Percentiles rank a stretch among this genome's conserved stretches.
Conservation (phyloP, 2,329 filamentous ascomycete species). For the Tolypocladium pustulatum region DNA sequence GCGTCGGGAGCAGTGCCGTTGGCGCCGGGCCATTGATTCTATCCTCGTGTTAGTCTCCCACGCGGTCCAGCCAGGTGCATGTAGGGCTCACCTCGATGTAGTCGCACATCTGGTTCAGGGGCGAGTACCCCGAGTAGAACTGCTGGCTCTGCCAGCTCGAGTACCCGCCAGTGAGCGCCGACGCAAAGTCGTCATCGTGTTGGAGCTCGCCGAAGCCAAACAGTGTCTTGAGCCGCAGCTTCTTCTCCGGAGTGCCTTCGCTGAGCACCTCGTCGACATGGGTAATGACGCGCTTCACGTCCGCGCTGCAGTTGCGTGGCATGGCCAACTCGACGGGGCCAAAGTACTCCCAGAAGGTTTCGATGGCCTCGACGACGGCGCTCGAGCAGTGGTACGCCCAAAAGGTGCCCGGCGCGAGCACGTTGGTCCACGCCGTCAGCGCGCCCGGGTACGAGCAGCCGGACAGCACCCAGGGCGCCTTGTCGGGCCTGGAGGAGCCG, state of each 20-base stretch:
- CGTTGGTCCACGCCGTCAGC: conserved; percentile 62
- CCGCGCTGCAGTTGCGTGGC: conserved; percentile 49
- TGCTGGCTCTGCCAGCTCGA: conserved; percentile 25
- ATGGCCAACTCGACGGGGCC: conserved; percentile 32
- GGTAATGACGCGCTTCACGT: conserved; percentile 43
- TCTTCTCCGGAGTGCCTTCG: conserved; percentile 16
- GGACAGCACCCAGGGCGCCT: conserved; percentile 62
- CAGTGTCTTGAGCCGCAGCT: conserved; percentile 29
- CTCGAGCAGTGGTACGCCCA: conserved; percentile 69
- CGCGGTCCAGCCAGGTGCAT: not conserved
- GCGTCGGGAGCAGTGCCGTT: conserved; percentile 5
- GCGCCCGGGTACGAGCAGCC: conserved; percentile 73
- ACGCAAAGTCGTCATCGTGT: conserved; percentile 39
- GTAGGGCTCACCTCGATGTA: conserved; percentile 12
- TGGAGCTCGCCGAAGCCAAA: conserved; percentile 31
- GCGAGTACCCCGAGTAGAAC: conserved; percentile 20
- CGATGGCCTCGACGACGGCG: conserved; percentile 64
- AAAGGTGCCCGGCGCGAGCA: conserved; percentile 63
- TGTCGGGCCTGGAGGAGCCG: conserved; percentile 50
- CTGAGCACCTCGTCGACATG: conserved; percentile 37
- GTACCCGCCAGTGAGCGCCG: conserved; percentile 15
- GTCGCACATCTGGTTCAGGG: conserved; percentile 26
- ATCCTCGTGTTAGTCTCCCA: not conserved
- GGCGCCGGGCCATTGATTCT: conserved; percentile 10
- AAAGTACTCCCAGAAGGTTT: conserved; percentile 56